phyloP scores from a whole-genome alignment of 768 basidiomycete genomes.

The Phlebiopsis flavidoalba region DNA sequence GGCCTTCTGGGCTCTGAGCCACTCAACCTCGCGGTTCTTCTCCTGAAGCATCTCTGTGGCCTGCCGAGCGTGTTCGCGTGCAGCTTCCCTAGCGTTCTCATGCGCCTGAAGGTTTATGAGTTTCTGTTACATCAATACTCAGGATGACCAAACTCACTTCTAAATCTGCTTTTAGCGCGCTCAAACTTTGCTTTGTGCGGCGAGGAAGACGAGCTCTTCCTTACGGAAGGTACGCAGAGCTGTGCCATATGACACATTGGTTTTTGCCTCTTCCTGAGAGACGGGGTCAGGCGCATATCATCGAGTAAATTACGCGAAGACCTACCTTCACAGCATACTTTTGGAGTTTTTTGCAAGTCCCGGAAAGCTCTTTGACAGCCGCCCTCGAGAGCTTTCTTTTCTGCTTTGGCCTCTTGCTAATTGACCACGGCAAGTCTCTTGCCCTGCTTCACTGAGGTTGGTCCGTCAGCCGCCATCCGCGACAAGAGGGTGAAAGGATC shows the following conservation, averaged over 20 bases:
- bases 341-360: slow-evolving; percentile 70
- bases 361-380: slow-evolving; percentile 59
- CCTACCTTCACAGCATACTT: slow-evolving; percentile 55
- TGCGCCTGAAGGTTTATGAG: slow-evolving; percentile 2
- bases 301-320: background rate
- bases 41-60: slow-evolving; percentile 60
- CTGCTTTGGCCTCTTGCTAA: slow-evolving; percentile 61
- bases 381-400: slow-evolving; percentile 56
- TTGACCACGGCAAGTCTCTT: slow-evolving; percentile 65
- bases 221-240: slow-evolving; percentile 56
- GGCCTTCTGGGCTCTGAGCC: slow-evolving; percentile 55
- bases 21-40: slow-evolving; percentile 72
- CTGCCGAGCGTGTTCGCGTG: slow-evolving; percentile 48
- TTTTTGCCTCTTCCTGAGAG: slow-evolving; percentile 49
- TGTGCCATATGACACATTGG: slow-evolving; percentile 48
- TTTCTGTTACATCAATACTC: background rate
- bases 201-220: slow-evolving; percentile 53
- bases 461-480: background rate
- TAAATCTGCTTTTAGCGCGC: slow-evolving; percentile 38
- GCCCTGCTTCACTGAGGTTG: slow-evolving; percentile 46
- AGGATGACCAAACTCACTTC: background rate
- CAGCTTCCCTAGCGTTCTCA: slow-evolving; percentile 36
- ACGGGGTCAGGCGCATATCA: background rate
- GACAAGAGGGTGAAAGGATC: background rate
- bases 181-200: slow-evolving; percentile 59